Evolutionary conservation across 768 basidiomycete species (phyloP).

Genomic region (Tephrocybe sp.): DNA sequence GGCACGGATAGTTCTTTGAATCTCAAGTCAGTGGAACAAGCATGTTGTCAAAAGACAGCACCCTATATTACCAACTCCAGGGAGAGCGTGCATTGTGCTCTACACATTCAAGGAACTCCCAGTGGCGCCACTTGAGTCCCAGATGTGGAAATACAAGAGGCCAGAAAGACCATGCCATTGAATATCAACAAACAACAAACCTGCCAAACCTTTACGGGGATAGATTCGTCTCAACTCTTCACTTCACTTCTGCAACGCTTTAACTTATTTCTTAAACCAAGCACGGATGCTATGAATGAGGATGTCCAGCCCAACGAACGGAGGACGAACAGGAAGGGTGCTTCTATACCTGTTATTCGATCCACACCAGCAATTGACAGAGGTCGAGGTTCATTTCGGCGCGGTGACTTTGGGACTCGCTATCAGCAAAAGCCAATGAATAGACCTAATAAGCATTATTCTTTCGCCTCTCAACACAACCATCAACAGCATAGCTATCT

Average conservation of each 20-base stretch:
- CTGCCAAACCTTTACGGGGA: background rate
- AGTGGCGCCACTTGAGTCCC: no score
- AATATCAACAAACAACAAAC: no score
- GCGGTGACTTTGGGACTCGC: conserved; percentile 1
- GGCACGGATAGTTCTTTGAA: no score
- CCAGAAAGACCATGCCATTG: no score
- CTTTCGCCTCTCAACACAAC: conserved; percentile 1
- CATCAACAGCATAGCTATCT: background rate
- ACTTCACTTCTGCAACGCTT: background rate
- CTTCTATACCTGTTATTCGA: conserved; percentile 10
- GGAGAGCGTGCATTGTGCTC: no score
- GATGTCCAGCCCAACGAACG: conserved; percentile 20
- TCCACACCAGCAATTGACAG: background rate
- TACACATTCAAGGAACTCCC: no score
- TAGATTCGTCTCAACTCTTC: background rate
- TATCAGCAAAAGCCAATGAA: conserved; percentile 3
- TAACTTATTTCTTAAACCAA: conserved; percentile 9
- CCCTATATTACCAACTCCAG: no score
- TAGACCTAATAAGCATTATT: background rate
- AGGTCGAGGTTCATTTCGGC: background rate
- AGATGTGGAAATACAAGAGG: no score
- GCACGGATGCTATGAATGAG: conserved; percentile 18
- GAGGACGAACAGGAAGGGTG: conserved; percentile 10
- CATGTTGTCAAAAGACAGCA: no score
- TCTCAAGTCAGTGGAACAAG: no score